A percentile compares a stretch with the other conserved stretches of the same genome.
phyloP scores from a whole-genome alignment of 2,329 filamentous ascomycete species.

The Fusarium heterosporum region DNA sequence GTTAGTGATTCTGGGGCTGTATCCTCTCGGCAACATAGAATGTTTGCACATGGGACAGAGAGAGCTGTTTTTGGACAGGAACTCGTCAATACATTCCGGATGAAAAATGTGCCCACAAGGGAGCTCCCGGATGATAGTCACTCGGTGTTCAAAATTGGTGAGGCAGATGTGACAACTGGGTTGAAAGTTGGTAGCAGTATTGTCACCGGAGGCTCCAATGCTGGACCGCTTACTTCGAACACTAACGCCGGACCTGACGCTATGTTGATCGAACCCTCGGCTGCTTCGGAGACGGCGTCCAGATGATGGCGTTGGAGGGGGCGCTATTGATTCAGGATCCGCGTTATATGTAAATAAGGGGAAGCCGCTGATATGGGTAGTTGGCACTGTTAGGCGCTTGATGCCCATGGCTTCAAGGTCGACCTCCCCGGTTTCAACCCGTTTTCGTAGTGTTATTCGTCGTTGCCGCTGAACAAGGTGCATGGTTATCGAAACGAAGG shows the following conservation, averaged over 20 bases:
- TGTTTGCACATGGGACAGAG: conserved; percentile 93
- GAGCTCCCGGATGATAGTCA: conserved; percentile 83
- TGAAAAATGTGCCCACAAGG: conserved; percentile 95
- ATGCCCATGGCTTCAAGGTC: conserved; percentile 89
- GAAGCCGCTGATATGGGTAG: conserved; percentile 76
- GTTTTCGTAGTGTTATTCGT: conserved; percentile 73
- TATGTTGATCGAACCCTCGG: conserved; percentile 49
- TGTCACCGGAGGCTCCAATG: conserved; percentile 51
- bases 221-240: conserved; percentile 56
- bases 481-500: conserved; percentile 76
- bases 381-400: conserved; percentile 82
- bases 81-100: conserved; percentile 89
- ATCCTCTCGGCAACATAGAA: conserved; percentile 77
- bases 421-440: conserved; percentile 82
- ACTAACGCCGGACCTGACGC: conserved; percentile 46
- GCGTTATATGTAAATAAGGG: conserved; percentile 82
- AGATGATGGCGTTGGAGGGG: conserved; percentile 54
- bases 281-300: conserved; percentile 48
- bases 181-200: conserved; percentile 72
- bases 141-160: conserved; percentile 77
- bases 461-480: conserved; percentile 80
- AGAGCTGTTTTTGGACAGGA: conserved; percentile 81
- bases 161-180: conserved; percentile 91
- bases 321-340: conserved; percentile 57
- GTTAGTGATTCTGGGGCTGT: conserved; percentile 80